Base-by-base conservation (phyloP, 306 rosid genomes). In the Sphenostylis stenocarpa region DNA sequence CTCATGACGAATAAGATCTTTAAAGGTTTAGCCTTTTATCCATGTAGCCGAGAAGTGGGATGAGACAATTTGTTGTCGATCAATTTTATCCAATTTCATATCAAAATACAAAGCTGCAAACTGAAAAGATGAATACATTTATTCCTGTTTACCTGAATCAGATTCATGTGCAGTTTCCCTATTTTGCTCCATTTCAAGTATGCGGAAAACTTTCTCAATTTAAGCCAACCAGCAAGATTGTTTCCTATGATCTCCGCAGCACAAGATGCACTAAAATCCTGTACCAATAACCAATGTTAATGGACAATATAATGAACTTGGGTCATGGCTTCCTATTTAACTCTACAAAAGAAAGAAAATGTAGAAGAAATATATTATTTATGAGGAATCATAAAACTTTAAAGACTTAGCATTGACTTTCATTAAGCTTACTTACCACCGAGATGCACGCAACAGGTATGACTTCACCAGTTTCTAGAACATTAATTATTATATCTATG, bases 181-280 rank as follows among this genome's bases (percentile, higher is more conserved):
- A 95, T 86, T 82, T 83, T 87, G 84, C 97, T 95, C 98, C 97
- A 95, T 73, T 89, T 89, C 82, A 95, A 83, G 72, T 71, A 1
- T 38, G 90, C 62, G 1, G 86, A 56, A 70, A 90, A 88, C 78
- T 77, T 82, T 65, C 80, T 76, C 87, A 95, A 72, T 71, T 63
- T 79, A 75, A 92, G 89, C 36, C 66, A 74, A 47, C 95, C 96
- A 24, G 87, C 70, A 76, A 92, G 79, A 49, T 76, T 80, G 76
- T 84, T 89, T 49, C 72, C 67, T 41, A 39, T 38, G 21, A 95
- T 81, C 55, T 89, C 53, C 20, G 75, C 88, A 70, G 87, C 77
- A 74, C 85, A 64, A 7, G 92, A 83, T 73, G 90, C 94, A 60
- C 85, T 83, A 44, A 90, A 82, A 64, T 90, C 91, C 98, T 95